Conservation (phyloP, 768 basidiomycete species). For the Daedalea quercina region DNA sequence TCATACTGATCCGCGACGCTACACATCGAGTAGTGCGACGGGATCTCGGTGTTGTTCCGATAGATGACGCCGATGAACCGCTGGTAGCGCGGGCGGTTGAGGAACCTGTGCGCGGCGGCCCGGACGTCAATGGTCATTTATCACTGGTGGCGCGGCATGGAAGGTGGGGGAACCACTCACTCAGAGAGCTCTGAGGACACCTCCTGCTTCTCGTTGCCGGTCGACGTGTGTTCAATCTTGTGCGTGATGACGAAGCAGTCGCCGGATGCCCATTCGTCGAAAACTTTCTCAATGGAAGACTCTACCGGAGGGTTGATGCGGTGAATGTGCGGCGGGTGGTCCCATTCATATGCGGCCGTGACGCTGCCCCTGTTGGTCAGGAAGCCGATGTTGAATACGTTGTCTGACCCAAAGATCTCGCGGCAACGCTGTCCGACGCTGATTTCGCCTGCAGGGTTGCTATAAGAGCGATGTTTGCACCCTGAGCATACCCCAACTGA, state of each 20-base stretch:
- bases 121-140: background rate
- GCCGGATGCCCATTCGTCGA: constrained; percentile 14
- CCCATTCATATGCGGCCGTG: constrained; percentile 22
- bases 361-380: constrained; percentile 22
- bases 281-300: constrained; percentile 16
- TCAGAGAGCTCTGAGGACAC: constrained; percentile 14
- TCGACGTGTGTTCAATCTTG: constrained; percentile 7
- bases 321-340: constrained; percentile 19
- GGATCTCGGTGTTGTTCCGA: constrained; percentile 17
- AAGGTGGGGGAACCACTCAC: constrained; percentile 10
- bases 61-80: constrained; percentile 26
- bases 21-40: constrained; percentile 23
- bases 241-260: constrained; percentile 17
- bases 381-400: constrained; percentile 23
- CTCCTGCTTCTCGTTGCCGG: constrained; percentile 14
- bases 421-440: constrained; percentile 24
- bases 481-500: background rate
- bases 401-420: constrained; percentile 20
- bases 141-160: background rate
- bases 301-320: constrained; percentile 18
- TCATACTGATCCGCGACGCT: constrained; percentile 22
- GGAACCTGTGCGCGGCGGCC: constrained; percentile 8
- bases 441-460: constrained; percentile 16
- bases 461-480: background rate
- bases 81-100: constrained; percentile 18